Evolutionary conservation across 495 filamentous ascomycete species (phyloP).

Genomic region (Xylaria scruposa): DNA sequence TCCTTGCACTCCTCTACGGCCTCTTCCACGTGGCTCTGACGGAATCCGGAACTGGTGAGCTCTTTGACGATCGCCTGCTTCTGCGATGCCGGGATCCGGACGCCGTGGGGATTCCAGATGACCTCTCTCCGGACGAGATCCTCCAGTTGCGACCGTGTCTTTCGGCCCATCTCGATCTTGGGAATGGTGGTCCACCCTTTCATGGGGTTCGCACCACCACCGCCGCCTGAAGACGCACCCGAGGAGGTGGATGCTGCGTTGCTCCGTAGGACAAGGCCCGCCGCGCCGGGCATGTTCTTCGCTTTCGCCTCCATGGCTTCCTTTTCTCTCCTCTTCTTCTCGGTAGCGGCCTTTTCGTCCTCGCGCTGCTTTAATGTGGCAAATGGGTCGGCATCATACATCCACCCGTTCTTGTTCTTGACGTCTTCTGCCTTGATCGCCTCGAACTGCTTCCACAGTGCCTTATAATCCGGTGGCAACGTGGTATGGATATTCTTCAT

Average conservation of each 20-base stretch:
- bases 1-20: constrained; percentile 87
- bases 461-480: constrained; percentile 86
- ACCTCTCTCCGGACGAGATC: constrained; percentile 74
- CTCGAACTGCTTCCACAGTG: constrained; percentile 88
- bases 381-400: constrained; percentile 97
- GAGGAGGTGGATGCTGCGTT: constrained; percentile 36
- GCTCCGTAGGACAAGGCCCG: constrained; percentile 48
- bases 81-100: constrained; percentile 65
- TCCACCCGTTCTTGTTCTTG: constrained; percentile 79
- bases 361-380: constrained; percentile 77
- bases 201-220: constrained; percentile 43
- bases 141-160: constrained; percentile 78
- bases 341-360: constrained; percentile 69
- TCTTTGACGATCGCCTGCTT: constrained; percentile 71
- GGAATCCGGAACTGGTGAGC: constrained; percentile 77
- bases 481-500: constrained; percentile 95
- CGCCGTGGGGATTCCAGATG: constrained; percentile 82
- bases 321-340: constrained; percentile 72
- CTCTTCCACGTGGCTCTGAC: constrained; percentile 86
- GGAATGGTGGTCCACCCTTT: constrained; percentile 85
- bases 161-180: constrained; percentile 89
- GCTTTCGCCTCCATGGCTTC: constrained; percentile 69
- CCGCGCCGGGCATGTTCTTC: constrained; percentile 57
- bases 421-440: constrained; percentile 78
- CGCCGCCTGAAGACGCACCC: constrained; percentile 5